Evolutionary conservation across 805 yeast species (phyloP), one percentile per base, ranked within the genome.

Genomic region (Nakazawaea sp.): DNA sequence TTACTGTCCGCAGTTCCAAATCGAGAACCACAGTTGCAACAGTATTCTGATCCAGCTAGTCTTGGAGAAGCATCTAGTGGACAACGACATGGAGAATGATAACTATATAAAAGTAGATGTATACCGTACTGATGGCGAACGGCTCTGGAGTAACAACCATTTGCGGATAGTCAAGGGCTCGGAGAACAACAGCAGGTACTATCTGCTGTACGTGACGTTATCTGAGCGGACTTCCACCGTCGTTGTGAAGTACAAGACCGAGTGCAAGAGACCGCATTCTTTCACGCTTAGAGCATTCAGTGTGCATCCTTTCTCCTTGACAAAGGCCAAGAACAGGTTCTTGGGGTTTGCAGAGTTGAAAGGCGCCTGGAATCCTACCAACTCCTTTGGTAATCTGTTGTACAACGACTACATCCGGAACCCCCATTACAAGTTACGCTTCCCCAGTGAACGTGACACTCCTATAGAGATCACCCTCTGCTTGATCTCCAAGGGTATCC

Each of bases 321-420:
- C 13, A 9, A 66, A 58, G 40, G 65, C 78, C 2, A 42, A 38
- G 7, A 46, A 46, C n/a, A 42, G 44, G 19, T 53, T 51, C 33
- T 35, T 52, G 4, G 34, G 47, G 18, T 32, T 41, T 1, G 38
- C 46, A 2, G 48, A 52, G 3, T 20, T 58, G 2, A 41, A 50
- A 1, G 79, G 66, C 15, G 48, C 49, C 18, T 80, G 85, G 85
- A 53, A 53, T 9, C 45, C 54, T 1, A 52, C 50, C 3, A 53
- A 52, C 12, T 53, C 67, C 31, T 85, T 84, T 2, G 86, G 87
- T 0, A 71, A 64, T 45, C 72, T 77, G 74, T 42, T 68, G 0
- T 41, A 58, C 18, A 58, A 68, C 5, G 53, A 68, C 1, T 80
- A 64, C 45, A 48, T 70, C 16, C 48, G 59, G 8, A 80, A 80